A percentile compares a stretch with the other conserved stretches of the same genome.
phyloP scores from a whole-genome alignment of 225 moss, liverwort and hornwort genomes.

The Straminergon stramineum region DNA sequence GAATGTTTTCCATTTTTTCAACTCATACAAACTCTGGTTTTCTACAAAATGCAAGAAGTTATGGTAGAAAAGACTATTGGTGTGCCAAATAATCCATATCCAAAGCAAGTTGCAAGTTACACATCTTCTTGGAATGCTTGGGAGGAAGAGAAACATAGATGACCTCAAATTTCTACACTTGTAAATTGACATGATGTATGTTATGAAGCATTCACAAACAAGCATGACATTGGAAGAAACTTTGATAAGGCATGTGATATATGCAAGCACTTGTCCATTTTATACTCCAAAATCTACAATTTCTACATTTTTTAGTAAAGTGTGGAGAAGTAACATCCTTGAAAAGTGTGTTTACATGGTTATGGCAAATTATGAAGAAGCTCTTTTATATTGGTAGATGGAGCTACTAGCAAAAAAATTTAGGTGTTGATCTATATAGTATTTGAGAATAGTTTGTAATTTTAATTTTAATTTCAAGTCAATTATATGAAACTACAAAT shows the following conservation, averaged over 20 bases:
- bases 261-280: background rate
- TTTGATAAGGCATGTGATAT: background rate
- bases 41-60: no score
- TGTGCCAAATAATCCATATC: background rate
- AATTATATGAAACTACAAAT: background rate
- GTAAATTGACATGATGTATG: background rate
- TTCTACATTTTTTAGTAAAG: background rate
- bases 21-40: accelerated
- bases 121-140: background rate
- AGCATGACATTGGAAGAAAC: background rate
- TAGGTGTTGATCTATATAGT: background rate
- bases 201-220: no score
- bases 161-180: background rate
- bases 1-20: accelerated
- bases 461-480: background rate
- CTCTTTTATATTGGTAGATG: background rate
- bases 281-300: background rate
- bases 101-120: no score
- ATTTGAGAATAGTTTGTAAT: background rate
- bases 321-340: no score
- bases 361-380: no score
- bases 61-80: accelerated
- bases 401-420: background rate
- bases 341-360: background rate
- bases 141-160: background rate